Conservation (phyloP, 2,329 filamentous ascomycete species). For the Trichophyton benhamiae region DNA sequence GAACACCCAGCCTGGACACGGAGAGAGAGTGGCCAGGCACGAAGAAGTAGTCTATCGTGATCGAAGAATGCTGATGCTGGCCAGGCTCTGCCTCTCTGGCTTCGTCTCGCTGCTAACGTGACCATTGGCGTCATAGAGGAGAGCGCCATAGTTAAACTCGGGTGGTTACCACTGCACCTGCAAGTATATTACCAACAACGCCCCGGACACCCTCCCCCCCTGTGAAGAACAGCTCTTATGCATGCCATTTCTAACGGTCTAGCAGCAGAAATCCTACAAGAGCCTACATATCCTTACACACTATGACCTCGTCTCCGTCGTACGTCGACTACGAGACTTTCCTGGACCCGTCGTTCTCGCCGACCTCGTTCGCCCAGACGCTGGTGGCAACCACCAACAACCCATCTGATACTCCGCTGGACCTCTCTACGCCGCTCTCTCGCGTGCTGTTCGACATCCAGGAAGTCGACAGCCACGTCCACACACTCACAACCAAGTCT, state of each 20-base stretch:
- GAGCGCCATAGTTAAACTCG: too few relatives aligned
- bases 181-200: neutral
- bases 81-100: neutral
- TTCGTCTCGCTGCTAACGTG: neutral
- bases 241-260: neutral
- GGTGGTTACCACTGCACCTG: neutral
- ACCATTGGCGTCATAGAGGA: neutral
- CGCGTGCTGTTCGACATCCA: slow-evolving; percentile 92
- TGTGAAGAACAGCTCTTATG: neutral
- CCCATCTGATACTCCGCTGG: slow-evolving; percentile 73
- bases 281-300: neutral
- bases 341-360: slow-evolving; percentile 67
- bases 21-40: neutral
- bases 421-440: slow-evolving; percentile 86
- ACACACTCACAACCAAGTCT: slow-evolving; percentile 71
- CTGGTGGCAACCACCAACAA: slow-evolving; percentile 88
- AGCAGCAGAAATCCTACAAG: neutral
- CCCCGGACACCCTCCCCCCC: neutral
- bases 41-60: neutral
- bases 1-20: neutral
- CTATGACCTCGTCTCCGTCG: neutral
- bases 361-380: slow-evolving; percentile 72
- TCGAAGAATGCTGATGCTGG: neutral
- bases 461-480: slow-evolving; percentile 92
- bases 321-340: slow-evolving; percentile 97